phyloP scores from a whole-genome alignment of 192 early-diverging fungal genomes.

The Neocallimastix lanati region DNA sequence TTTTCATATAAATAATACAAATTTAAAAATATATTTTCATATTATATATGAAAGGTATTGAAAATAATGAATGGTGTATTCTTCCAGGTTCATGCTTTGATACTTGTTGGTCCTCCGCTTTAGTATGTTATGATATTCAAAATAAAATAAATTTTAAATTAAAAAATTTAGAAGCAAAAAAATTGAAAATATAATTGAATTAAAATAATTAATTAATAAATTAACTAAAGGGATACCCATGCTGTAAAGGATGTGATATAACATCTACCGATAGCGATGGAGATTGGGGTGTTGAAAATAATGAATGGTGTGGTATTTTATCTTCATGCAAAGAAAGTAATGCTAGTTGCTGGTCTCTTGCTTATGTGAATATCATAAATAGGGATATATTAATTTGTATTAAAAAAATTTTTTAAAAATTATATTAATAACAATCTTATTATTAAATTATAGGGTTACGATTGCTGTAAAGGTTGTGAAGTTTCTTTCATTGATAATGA shows the following conservation, averaged over 20 bases:
- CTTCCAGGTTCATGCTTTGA: neutral
- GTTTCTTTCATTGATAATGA: neutral
- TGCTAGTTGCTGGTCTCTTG: neutral
- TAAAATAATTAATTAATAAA: too few relatives aligned
- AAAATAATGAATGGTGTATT: neutral
- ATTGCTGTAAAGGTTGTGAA: neutral
- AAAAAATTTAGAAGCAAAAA: too few relatives aligned
- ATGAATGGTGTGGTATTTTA: neutral
- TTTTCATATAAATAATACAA: too few relatives aligned
- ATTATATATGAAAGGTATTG: neutral
- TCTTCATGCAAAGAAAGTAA: neutral
- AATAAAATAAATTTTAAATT: too few relatives aligned
- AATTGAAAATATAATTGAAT: too few relatives aligned
- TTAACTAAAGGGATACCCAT: neutral
- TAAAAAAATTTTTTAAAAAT: too few relatives aligned
- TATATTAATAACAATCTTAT: too few relatives aligned
- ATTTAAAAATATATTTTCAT: too few relatives aligned
- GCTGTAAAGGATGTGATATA: neutral
- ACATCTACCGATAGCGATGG: neutral
- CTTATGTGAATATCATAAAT: too few relatives aligned
- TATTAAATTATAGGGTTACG: neutral
- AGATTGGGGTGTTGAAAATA: neutral
- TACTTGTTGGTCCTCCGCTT: neutral
- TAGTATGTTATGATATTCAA: neutral
- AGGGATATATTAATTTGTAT: too few relatives aligned